Conservation (phyloP, 225 moss, liverwort and hornwort species). For the Polytrichum formosum region DNA sequence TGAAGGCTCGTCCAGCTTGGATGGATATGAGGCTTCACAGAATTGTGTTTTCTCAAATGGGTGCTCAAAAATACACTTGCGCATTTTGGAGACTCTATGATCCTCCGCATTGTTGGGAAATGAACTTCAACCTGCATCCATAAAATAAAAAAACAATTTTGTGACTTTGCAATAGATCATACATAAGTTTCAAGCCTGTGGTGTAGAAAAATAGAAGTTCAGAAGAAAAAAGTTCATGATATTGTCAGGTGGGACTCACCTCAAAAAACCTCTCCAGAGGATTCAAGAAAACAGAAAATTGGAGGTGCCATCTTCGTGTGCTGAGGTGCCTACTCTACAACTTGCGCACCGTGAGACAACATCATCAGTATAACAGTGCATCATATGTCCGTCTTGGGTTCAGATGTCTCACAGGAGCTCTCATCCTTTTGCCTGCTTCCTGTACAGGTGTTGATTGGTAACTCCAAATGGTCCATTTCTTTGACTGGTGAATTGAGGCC, state of each 20-base stretch:
- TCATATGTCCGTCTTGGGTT: conserved; percentile 16
- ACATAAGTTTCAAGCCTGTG: conserved; percentile 7
- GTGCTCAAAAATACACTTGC: conserved; percentile 16
- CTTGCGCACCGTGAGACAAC: neutral
- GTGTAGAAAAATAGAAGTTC: conserved; percentile 13
- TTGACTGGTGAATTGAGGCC: neutral
- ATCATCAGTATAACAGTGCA: neutral
- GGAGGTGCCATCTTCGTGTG: neutral
- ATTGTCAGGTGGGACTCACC: neutral
- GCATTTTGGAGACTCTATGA: conserved; percentile 15
- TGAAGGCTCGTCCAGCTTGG: neutral
- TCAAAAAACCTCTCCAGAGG: neutral
- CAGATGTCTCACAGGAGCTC: conserved; percentile 50
- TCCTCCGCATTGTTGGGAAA: neutral
- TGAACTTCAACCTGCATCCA: conserved; percentile 7
- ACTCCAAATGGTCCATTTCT: neutral
- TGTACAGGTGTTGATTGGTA: neutral
- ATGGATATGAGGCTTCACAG: conserved; percentile 5
- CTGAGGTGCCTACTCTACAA: neutral
- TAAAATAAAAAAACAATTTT: neutral
- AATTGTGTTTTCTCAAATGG: conserved; percentile 17
- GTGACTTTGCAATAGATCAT: conserved; percentile 15
- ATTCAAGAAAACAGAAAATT: neutral
- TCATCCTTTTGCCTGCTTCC: conserved; percentile 32
- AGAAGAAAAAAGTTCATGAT: neutral